Evolutionary conservation across 352 stramenopile genomes (phyloP), one percentile per base, ranked within the genome.

Genomic region (Phytopythium boreale): DNA sequence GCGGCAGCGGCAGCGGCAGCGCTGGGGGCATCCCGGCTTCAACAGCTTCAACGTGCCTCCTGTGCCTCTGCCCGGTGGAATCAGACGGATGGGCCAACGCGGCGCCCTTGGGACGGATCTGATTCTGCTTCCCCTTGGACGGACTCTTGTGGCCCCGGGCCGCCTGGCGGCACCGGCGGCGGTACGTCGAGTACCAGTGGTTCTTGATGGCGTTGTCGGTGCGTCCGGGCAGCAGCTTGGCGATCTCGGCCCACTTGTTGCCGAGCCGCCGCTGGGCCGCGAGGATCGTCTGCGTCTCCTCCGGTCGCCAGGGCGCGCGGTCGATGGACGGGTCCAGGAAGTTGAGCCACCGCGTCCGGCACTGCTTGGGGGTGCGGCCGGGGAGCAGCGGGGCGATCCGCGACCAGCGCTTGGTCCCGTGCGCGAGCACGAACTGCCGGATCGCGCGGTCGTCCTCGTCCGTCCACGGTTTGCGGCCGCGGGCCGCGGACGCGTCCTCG

Each of bases 241-340:
- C 93, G 68, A 99, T 99, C 72, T 98, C 93, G 19, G 93, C 92
- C 97, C 97, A 99, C 59, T 95, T 88, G 74, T 99, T 99, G 56
- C 97, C 97, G 8, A 96, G 61, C 11, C 67, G 64, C 44, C 79
- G 68, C 68, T 95, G 86, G 0, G 82, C 80, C 12, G 74, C 66
- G 41, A 94, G 78, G 62, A 96, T 94, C 44, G 92, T 67, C 59
- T 90, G 71, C 63, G 97, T 97, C 73, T 99, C 96, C 39, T 98
- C 88, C 20, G 77, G 63, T 11, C 79, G 89, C 94, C 95, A 99
- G 22, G 95, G 92, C 11, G 92, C 86, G 68, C 98, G 98, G 71
- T 89, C 82, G 72, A 99, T 98, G 20, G 82, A 76, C 7, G 94
- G 92, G 69, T 98, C 93, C 20, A 99, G 68, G 55, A 97, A 96